Percentiles rank a stretch among this genome's conserved stretches.
phyloP scores from a whole-genome alignment of 2,329 filamentous ascomycete species.

The Parascedosporium putredinis region DNA sequence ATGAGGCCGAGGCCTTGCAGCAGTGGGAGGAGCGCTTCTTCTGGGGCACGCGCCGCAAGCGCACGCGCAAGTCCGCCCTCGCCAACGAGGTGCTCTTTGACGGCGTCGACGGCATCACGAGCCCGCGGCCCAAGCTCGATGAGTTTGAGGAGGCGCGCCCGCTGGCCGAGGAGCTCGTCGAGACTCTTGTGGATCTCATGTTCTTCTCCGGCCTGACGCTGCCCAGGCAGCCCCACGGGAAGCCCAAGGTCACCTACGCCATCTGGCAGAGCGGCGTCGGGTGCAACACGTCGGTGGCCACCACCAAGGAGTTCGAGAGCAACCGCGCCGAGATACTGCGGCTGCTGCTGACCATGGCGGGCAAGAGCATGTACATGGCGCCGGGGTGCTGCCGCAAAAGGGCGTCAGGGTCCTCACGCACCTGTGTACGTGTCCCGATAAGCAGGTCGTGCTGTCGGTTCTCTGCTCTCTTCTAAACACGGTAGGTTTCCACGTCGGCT shows the following conservation, averaged over 20 bases:
- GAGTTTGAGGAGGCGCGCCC: slow-evolving; percentile 78
- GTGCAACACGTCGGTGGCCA: slow-evolving; percentile 79
- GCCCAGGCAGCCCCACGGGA: slow-evolving; percentile 58
- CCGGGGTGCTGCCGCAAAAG: slow-evolving; percentile 68
- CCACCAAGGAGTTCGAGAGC: slow-evolving; percentile 84
- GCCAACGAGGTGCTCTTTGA: slow-evolving; percentile 77
- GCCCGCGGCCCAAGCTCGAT: slow-evolving; percentile 32
- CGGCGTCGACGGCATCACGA: slow-evolving; percentile 27
- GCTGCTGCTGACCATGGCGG: slow-evolving; percentile 72
- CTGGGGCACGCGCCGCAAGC: slow-evolving; percentile 67
- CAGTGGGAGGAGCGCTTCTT: slow-evolving; percentile 91
- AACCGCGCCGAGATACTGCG: slow-evolving; percentile 86
- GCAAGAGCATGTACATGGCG: slow-evolving; percentile 89
- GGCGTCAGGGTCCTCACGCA: slow-evolving; percentile 82
- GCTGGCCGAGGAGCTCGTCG: slow-evolving; percentile 83
- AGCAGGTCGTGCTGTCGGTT: slow-evolving; percentile 81
- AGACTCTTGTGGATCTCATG: slow-evolving; percentile 76
- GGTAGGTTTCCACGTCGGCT: no score
- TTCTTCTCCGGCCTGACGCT: slow-evolving; percentile 90
- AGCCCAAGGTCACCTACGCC: slow-evolving; percentile 75
- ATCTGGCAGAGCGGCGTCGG: slow-evolving; percentile 99
- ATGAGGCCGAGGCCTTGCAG: slow-evolving; percentile 75
- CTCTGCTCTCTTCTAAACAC: slow-evolving; percentile 92
- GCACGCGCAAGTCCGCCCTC: slow-evolving; percentile 54
- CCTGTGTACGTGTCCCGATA: slow-evolving; percentile 77